Evolutionary conservation across 2,329 filamentous ascomycete species (phyloP).

Genomic region (Arthrobotrys megalospora): DNA sequence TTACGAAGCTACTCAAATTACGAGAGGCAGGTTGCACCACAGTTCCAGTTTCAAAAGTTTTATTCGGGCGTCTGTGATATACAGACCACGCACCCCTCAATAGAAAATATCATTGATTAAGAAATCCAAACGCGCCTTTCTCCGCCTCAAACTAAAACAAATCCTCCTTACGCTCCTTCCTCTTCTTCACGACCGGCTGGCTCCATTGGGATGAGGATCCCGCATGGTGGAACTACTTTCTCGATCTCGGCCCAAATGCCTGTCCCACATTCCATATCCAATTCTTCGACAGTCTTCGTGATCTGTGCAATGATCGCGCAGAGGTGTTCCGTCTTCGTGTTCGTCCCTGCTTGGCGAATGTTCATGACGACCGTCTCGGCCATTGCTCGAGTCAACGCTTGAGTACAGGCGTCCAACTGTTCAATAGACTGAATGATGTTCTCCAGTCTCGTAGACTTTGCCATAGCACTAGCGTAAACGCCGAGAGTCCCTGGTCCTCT

Average conservation of each 20-base stretch:
- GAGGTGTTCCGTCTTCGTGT: not conserved
- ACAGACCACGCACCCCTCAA: too few relatives aligned
- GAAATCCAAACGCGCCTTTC: too few relatives aligned
- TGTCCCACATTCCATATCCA: not conserved
- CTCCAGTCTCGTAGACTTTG: not conserved
- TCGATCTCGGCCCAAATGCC: not conserved
- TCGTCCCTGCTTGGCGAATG: not conserved
- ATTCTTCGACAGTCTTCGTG: not conserved
- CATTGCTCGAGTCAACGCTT: not conserved
- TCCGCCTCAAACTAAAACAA: too few relatives aligned
- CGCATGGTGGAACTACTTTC: not conserved
- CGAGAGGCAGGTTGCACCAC: too few relatives aligned
- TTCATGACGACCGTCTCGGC: not conserved
- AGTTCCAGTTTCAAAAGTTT: too few relatives aligned
- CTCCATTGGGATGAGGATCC: not conserved
- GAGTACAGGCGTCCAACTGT: not conserved
- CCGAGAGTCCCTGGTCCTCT: not conserved
- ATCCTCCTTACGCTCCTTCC: too few relatives aligned
- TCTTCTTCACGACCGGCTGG: not conserved
- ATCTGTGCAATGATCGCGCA: not conserved
- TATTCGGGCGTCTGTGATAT: too few relatives aligned
- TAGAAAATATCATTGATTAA: too few relatives aligned
- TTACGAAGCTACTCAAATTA: too few relatives aligned
- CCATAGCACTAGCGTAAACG: not conserved
- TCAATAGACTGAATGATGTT: not conserved